Base-by-base conservation (phyloP, 2,329 filamentous ascomycete genomes). In the Hypoxylon sp. region DNA sequence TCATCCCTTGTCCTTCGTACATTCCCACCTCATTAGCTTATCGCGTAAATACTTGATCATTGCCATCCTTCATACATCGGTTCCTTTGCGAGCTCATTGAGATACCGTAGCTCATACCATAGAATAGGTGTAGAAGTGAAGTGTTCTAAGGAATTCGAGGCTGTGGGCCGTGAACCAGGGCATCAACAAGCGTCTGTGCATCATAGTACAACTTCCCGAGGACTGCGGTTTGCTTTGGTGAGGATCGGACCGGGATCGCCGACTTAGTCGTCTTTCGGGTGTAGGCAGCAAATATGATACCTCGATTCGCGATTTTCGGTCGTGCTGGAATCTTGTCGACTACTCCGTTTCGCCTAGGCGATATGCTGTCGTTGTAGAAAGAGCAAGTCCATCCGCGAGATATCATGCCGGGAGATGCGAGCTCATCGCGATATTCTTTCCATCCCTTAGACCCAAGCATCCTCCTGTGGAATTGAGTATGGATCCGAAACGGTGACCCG, bases 281-380 rank as follows among this genome's bases (percentile, higher is more conserved):
- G 57, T 82, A 83, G 0, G 78, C 80, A 1, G 79, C 80, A 45
- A 83, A 83, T 4, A 83, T 75, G 49, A 83, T 78, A 34, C 80
- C 80, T 21, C 78, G 73, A 57, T 81, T 76, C 41, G 73, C 71
- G 2, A 23, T 34, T 16, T n/a, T 16, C 16, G 23, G 13, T 51
- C 46, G 21, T 42, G 44, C 20, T 50, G 23, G 6, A 12, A n/a
- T 12, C 5, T 29, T 49, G 54, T 60, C 60, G 51, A 59, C 43
- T 51, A 64, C 25, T 52, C 43, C 23, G 43, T 62, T 23, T 48
- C 57, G 43, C 57, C 61, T 7, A 64, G 54, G 37, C 1, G 63
- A 49, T 2, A 55, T 58, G 34, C 65, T 67, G 16, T 75, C 75
- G 0, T 74, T 76, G 63, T 80, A 76, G 47, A 83, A 83, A 5